Evolutionary conservation across 768 basidiomycete species (phyloP).

Genomic region (Galerina marginata): DNA sequence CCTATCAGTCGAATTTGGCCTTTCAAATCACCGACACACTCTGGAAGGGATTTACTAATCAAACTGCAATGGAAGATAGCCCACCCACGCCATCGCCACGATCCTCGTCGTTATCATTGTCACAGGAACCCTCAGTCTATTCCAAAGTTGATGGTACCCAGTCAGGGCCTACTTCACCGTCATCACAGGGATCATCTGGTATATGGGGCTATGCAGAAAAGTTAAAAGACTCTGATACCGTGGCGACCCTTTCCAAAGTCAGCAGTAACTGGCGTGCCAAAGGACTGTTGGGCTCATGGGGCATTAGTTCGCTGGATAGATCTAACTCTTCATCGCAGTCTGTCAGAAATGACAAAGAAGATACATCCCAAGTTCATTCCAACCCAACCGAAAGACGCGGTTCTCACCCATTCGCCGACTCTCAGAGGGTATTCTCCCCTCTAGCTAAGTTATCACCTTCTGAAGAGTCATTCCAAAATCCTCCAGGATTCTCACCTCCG

Average conservation of each 20-base stretch:
- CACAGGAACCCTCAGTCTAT: background rate
- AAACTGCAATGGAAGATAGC: constrained; percentile 65
- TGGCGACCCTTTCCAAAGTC: constrained; percentile 72
- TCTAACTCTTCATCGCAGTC: background rate
- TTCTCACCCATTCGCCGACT: constrained; percentile 47
- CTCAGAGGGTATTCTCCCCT: constrained; percentile 60
- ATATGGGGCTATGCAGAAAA: constrained; percentile 79
- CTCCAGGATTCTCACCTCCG: constrained; percentile 28
- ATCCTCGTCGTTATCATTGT: constrained; percentile 17
- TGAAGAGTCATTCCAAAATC: background rate
- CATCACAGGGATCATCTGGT: constrained; percentile 37
- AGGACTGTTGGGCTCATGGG: constrained; percentile 55
- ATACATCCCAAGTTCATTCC: background rate
- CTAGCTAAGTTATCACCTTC: constrained; percentile 16
- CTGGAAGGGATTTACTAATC: constrained; percentile 80
- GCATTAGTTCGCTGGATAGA: constrained; percentile 19
- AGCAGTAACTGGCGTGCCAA: constrained; percentile 80
- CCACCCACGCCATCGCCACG: constrained; percentile 41
- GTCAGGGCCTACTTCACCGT: constrained; percentile 13
- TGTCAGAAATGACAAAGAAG: background rate
- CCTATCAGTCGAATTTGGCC: constrained; percentile 14
- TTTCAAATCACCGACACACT: constrained; percentile 64
- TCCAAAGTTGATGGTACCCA: background rate
- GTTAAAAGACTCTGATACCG: constrained; percentile 72
- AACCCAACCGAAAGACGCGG: background rate